These are phyloP conservation scores for Microdochium nivale DNA, from an alignment of 2,329 filamentous ascomycete species.

Conservation along the genomic window DNA sequence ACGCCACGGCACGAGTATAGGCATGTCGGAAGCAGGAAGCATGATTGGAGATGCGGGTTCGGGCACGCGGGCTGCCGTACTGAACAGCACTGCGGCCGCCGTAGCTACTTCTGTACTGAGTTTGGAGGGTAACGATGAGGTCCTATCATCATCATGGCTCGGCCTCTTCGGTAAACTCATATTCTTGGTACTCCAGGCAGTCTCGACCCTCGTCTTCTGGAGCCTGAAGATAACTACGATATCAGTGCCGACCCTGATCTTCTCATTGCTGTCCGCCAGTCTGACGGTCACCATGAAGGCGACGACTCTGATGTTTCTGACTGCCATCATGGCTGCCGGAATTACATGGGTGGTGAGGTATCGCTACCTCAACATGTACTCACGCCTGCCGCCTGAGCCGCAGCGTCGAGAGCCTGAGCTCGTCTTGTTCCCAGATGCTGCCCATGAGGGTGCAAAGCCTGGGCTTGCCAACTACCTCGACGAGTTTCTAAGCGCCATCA, in stretches of 20 bases:
- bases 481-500: slow-evolving; percentile 96
- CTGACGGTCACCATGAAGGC: slow-evolving; percentile 98
- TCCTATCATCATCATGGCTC: slow-evolving; percentile 42
- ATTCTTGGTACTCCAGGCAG: slow-evolving; percentile 44
- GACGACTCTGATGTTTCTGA: slow-evolving; percentile 79
- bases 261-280: slow-evolving; percentile 50
- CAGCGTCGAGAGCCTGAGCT: slow-evolving; percentile 93
- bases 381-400: slow-evolving; percentile 83
- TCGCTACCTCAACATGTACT: slow-evolving; percentile 94
- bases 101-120: neutral
- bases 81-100: neutral
- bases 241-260: slow-evolving; percentile 81
- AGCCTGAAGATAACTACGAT: slow-evolving; percentile 78
- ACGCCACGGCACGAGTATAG: neutral
- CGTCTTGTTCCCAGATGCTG: slow-evolving; percentile 87
- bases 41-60: neutral
- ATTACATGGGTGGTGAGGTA: slow-evolving; percentile 92
- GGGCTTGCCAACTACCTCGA: slow-evolving; percentile 94
- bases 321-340: slow-evolving; percentile 69
- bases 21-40: neutral
- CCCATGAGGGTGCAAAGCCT: slow-evolving; percentile 82
- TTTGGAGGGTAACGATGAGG: neutral
- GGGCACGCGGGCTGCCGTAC: neutral
- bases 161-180: slow-evolving; percentile 46
- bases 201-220: slow-evolving; percentile 63